Evolutionary conservation across 78 protist species (phyloP), one percentile per base, ranked within the genome.

Genomic region (Corallochytrium limacisporum): DNA sequence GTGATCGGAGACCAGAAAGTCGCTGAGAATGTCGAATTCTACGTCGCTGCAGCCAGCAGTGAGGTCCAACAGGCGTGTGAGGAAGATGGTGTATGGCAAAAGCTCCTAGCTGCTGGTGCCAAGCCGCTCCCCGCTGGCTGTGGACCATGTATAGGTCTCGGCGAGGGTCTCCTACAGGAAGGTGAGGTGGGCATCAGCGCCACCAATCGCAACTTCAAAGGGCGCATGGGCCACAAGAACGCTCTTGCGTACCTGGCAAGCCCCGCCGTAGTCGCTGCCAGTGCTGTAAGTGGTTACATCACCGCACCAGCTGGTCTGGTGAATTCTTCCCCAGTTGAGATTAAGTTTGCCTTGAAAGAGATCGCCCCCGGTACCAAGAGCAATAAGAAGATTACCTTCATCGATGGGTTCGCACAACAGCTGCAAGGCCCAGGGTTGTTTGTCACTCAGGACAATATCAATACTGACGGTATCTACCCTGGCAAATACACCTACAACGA

Each of bases 181-280:
- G 87, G 87, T 0, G 87, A 82, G 62, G 78, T 70, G 12, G 87
- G 87, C 18, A 82, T 82, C 47, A 62, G 75, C 0, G 87, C 87
- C 6, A 82, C 87, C 15, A 82, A 82, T 62, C 48, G 87, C n/a
- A 82, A 82, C 75, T 82, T 82, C 39, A 82, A 82, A 29, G 87
- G 82, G 10, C 65, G 83, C 38, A 82, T 77, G 87, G 86, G 86
- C 15, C 38, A 65, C 15, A 48, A 56, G 7, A 72, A 72, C 24
- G 74, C 63, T 3, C 49, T 29, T 32, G 69, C 77, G 29, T 82
- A 82, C 51, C 69, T 82, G 10, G 81, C 87, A 1, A 77, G 83
- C 22, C 87, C 87, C n/a, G 87, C 75, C 3, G 79, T 77, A 2
- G 87, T 82, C 9, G 83, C 87, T 0, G 72, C 70, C 7, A 63